Conservation (phyloP, 2,329 filamentous ascomycete genomes). For the Neoarthrinium moseri region DNA sequence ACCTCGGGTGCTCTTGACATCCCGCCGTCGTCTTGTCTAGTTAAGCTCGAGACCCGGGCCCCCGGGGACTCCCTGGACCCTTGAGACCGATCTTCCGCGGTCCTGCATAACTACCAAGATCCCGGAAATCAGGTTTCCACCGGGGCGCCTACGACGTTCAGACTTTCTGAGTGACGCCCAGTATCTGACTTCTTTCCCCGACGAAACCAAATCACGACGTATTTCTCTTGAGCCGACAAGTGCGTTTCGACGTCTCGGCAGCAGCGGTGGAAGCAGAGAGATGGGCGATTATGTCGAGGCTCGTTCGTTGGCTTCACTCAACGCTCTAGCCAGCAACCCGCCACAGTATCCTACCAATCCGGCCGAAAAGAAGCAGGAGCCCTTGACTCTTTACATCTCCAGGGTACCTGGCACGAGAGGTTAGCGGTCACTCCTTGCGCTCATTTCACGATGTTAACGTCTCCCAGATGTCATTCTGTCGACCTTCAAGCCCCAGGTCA, state of each 20-base stretch:
- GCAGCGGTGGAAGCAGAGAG: neutral
- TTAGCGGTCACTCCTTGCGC: constrained; percentile 33
- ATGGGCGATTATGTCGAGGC: constrained; percentile 64
- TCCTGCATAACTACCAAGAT: neutral
- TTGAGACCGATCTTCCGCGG: constrained; percentile 1
- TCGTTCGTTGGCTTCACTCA: constrained; percentile 77
- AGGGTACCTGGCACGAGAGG: constrained; percentile 88
- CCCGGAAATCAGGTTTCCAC: neutral
- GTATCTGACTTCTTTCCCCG: no score
- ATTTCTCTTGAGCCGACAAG: no score
- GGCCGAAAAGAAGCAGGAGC: constrained; percentile 64
- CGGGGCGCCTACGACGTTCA: no score
- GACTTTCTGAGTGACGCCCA: no score
- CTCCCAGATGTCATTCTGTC: constrained; percentile 83
- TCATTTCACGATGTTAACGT: constrained; percentile 12
- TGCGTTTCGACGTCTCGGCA: no score
- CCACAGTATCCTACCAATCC: constrained; percentile 82
- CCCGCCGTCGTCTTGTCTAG: constrained; percentile 3
- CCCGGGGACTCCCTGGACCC: constrained; percentile 2
- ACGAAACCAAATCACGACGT: no score
- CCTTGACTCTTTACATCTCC: constrained; percentile 86
- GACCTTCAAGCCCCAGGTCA: constrained; percentile 82
- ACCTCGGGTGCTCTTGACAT: neutral
- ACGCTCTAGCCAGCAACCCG: constrained; percentile 78
- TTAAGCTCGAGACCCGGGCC: neutral